phyloP scores from a whole-genome alignment of 2,329 filamentous ascomycete species.

The Clonostachys chloroleuca region DNA sequence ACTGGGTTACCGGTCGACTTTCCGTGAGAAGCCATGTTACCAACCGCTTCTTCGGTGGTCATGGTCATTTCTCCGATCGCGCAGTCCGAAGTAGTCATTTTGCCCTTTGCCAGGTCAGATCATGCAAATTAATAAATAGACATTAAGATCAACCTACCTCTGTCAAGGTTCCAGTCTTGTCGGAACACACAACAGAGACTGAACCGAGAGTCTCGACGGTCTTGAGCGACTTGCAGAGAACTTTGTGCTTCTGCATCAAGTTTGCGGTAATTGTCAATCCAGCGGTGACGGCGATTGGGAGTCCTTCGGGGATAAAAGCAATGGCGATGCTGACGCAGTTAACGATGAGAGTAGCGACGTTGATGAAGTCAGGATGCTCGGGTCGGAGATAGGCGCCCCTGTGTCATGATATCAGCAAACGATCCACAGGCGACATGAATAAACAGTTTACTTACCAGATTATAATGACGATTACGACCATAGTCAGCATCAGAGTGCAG shows the following conservation, averaged over 20 bases:
- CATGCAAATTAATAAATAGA: neutral
- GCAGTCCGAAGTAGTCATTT: constrained; percentile 70
- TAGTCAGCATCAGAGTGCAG: constrained; percentile 59
- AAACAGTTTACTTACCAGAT: constrained; percentile 50
- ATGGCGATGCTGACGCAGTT: constrained; percentile 69
- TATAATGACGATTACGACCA: constrained; percentile 60
- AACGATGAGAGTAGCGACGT: constrained; percentile 67
- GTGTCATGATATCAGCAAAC: neutral
- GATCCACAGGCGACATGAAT: neutral
- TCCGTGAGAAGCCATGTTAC: constrained; percentile 19
- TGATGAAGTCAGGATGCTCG: constrained; percentile 66
- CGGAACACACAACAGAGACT: constrained; percentile 70
- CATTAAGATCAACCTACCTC: constrained; percentile 23
- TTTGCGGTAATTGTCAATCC: constrained; percentile 73
- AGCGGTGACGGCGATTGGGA: constrained; percentile 66
- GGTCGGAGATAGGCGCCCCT: constrained; percentile 68
- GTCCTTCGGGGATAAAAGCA: constrained; percentile 71
- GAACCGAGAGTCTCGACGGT: constrained; percentile 73
- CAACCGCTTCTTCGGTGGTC: constrained; percentile 44
- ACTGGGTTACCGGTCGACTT: constrained; percentile 33
- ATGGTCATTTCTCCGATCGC: constrained; percentile 48
- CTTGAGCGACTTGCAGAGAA: constrained; percentile 76
- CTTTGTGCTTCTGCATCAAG: constrained; percentile 71
- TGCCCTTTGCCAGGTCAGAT: constrained; percentile 40
- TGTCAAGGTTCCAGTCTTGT: constrained; percentile 72